phyloP scores from a whole-genome alignment of 768 basidiomycete species.

The Leccinum longicurvipes region DNA sequence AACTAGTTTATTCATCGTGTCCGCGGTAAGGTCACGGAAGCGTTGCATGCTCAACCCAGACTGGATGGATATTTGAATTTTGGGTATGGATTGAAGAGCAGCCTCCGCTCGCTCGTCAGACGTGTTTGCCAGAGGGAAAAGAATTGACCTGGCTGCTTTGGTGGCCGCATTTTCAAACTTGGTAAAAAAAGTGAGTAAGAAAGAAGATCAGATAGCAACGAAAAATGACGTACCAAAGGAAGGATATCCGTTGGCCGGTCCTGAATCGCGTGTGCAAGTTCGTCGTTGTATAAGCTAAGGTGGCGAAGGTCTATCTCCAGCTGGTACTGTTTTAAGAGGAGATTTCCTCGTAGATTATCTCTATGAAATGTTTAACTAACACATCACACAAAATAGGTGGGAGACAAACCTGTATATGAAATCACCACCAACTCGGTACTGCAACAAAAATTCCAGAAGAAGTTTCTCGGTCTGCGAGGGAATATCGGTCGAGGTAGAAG shows the following conservation, averaged over 20 bases:
- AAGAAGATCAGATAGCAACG: not conserved
- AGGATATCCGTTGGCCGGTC: slow-evolving; percentile 86
- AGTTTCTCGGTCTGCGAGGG: slow-evolving; percentile 80
- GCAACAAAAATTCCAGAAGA: slow-evolving; percentile 81
- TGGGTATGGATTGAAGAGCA: slow-evolving; percentile 53
- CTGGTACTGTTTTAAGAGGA: slow-evolving; percentile 82
- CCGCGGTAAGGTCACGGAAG: slow-evolving; percentile 90
- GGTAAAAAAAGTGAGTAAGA: not conserved
- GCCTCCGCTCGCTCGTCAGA: slow-evolving; percentile 44
- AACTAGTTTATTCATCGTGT: slow-evolving; percentile 94
- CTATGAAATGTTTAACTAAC: slow-evolving; percentile 32
- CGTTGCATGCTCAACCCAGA: slow-evolving; percentile 92
- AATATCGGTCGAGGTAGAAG: slow-evolving; percentile 58
- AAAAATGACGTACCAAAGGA: slow-evolving; percentile 60
- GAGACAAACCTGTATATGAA: slow-evolving; percentile 81
- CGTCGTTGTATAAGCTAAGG: slow-evolving; percentile 84
- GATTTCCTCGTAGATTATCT: slow-evolving; percentile 85
- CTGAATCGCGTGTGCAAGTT: slow-evolving; percentile 92
- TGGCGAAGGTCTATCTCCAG: slow-evolving; percentile 80
- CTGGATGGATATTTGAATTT: slow-evolving; percentile 82
- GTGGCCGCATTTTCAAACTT: slow-evolving; percentile 93
- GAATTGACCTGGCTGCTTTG: slow-evolving; percentile 75
- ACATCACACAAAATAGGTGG: not conserved
- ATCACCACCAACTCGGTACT: slow-evolving; percentile 85
- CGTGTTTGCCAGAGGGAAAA: slow-evolving; percentile 71